Base-by-base conservation (phyloP, 176 grass and related monocot genomes). In the Ampelocalamus luodianensis region DNA sequence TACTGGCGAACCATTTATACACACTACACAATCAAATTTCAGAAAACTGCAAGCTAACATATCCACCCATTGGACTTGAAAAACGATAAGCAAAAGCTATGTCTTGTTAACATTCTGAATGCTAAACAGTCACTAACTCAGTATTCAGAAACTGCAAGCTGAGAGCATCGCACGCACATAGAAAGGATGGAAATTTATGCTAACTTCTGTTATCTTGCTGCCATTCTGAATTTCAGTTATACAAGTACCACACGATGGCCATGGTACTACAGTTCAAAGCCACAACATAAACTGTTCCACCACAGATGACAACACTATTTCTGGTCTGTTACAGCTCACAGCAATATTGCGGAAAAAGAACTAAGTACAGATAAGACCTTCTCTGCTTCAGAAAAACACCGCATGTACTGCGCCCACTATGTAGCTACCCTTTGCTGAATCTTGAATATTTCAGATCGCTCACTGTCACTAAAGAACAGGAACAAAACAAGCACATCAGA, bases 381-480 rank as follows among this genome's bases (percentile, higher is more conserved):
- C 45, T 66, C 46, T 65, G 36, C 45, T 55, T 81, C 37, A 40
- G 34, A 20, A 27, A 8, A 51, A 38, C 13, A 38, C 26, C 24
- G 10, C 42, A 27, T 29, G 40, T 27, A 22, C 34, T 29, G 29
- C 42, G 38, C 18, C 5, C 40, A 58, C 1, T 43, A 23, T 17
- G 10, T 44, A 17, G 24, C 23, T 56, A 5, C 13, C 12, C 13
- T 24, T 74, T 29, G 18, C 18, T 49, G 46, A 74, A 73, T 32
- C 55, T 40, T 38, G 85, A 34, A 78, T 36, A 23, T 6, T 53
- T 56, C 67, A 5, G 36, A 58, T 26, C 2, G 12, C 48, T 67
- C 64, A 42, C 79, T 71, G 54, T 83, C 65, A 83, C 72, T 71
- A 73, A 70, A 54, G 22, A 79, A 71, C 26, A 85, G 26, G 50